Base-by-base conservation (phyloP, 2,329 filamentous ascomycete species). In the Chrysosporium keratinophilum region DNA sequence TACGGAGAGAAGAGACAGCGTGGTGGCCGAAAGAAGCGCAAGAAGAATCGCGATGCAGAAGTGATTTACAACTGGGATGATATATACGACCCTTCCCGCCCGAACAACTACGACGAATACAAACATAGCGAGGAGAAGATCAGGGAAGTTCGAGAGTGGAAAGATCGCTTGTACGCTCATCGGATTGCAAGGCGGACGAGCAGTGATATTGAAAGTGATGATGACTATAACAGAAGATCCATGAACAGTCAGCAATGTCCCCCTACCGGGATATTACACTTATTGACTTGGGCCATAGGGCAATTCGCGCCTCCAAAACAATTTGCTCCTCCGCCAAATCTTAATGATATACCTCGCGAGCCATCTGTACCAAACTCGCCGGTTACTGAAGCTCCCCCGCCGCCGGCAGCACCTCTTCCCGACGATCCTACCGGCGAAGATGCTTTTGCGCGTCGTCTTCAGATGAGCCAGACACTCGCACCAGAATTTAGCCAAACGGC, bases 91-190 rank as follows among this genome's bases (percentile, higher is more conserved):
- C 87, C 88, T 0, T 76, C 84, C 10, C 76, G 86, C 39, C 89
- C 90, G 7, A 94, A 87, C 40, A 89, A 83, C 60, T 86, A 91
- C 48, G 85, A 90, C 53, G 86, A 91, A 64, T 96, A 93, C 65
- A 79, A 87, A 56, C 77, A 83, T 56, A 93, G 88, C 63, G 88
- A 94, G 55, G 89, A 95, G 70, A 85, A 87, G 65, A 80, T 90
- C 56, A 74, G 79, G 15, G 88, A 94, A 65, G 79, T 89, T 2
- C 78, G 81, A 54, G 88, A 94, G 62, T 96, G 90, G 90, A 94
- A 90, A 66, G 81, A 84, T 40, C 73, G 86, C 37, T 74, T 95
- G 12, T 90, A 93, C 67, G 81, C 82, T 12, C 86, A 89, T 64
- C 77, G 82, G 43, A 78, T 77, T 61, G 75, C 68, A 56, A 70